Conservation (phyloP, 2,329 filamentous ascomycete genomes). For the Fusarium compactum region DNA sequence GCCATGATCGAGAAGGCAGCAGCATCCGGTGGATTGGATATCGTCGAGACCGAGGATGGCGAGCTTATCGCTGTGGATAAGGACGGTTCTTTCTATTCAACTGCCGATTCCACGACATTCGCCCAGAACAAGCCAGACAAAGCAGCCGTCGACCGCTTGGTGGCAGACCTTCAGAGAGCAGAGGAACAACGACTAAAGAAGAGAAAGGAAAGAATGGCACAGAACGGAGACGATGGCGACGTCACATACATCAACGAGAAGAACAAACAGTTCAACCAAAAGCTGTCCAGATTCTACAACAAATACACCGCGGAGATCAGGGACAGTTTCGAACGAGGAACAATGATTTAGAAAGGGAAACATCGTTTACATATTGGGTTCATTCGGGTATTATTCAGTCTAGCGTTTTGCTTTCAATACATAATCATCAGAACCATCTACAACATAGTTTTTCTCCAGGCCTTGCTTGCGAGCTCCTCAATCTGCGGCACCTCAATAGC, state of each 20-base stretch:
- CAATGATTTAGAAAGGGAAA: constrained; percentile 78
- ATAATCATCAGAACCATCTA: constrained; percentile 56
- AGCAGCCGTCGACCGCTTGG: constrained; percentile 87
- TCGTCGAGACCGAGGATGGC: constrained; percentile 94
- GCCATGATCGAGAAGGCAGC: constrained; percentile 87
- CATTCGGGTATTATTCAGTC: constrained; percentile 50
- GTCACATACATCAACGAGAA: constrained; percentile 99
- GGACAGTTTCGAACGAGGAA: constrained; percentile 97
- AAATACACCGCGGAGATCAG: constrained; percentile 98
- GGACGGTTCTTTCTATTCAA: constrained; percentile 91
- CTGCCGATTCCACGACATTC: constrained; percentile 84
- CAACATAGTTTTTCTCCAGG: constrained; percentile 92
- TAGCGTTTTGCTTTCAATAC: constrained; percentile 46
- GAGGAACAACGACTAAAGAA: constrained; percentile 91
- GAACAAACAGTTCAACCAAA: constrained; percentile 99
- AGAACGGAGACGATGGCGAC: constrained; percentile 87
- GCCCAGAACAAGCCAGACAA: constrained; percentile 88
- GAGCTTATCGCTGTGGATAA: constrained; percentile 95
- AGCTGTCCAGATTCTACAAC: constrained; percentile 95
- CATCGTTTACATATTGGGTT: constrained; percentile 28
- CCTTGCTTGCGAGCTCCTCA: constrained; percentile 81
- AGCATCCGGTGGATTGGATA: constrained; percentile 84
- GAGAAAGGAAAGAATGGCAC: constrained; percentile 80
- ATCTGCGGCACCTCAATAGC: constrained; percentile 84
- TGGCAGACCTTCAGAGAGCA: constrained; percentile 86